Base-by-base conservation (phyloP, 768 basidiomycete species). In the Leccinum uliginosum region DNA sequence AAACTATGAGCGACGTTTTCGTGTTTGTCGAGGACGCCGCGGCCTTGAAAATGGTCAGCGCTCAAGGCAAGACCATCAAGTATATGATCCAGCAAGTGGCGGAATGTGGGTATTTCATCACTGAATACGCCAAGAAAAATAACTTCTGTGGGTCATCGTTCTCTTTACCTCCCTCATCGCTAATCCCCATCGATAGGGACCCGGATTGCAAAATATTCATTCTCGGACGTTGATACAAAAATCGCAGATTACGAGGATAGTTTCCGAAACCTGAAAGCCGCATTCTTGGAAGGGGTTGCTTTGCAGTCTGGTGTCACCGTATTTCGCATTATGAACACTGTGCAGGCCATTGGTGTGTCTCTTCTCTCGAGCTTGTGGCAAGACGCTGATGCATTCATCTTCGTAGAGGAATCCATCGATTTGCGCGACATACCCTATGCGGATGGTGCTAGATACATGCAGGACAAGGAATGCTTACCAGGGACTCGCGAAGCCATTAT, bases 81-180 rank as follows among this genome's bases (percentile, higher is more conserved):
- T 34, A 50, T 48, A 24, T 65, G n/a, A 50, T 65, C 26, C 65
- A 54, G 11, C 65, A 65, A 15, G 56, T 65, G 40, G 63, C 64
- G 24, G 64, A 65, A 48, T 65, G 64, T 35, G 64, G 64, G 6
- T 66, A 66, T 29, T 65, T 65, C 53, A 63, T 65, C 17, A n/a
- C 59, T 2, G 64, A 65, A 45, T 66, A 67, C 8, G 50, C 59
- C 29, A 67, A 58, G 19, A 55, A 60, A 32, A 50, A 44, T 8
- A 58, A 11, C 15, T 66, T 65, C 19, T 66, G 64, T 65, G 1
- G 24, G 64, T 60, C 10, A 1, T 45, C 19, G 3, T 38, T 17
- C 6, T 3, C 29, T 32, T 53, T 40, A 17, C 27, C 6, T 24
- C 21, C 0, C 1, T 5, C 12, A 8, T 15, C 5, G 4, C 47